Evolutionary conservation across 2,329 filamentous ascomycete species (phyloP).

Genomic region (Tolypocladium endophyticum): DNA sequence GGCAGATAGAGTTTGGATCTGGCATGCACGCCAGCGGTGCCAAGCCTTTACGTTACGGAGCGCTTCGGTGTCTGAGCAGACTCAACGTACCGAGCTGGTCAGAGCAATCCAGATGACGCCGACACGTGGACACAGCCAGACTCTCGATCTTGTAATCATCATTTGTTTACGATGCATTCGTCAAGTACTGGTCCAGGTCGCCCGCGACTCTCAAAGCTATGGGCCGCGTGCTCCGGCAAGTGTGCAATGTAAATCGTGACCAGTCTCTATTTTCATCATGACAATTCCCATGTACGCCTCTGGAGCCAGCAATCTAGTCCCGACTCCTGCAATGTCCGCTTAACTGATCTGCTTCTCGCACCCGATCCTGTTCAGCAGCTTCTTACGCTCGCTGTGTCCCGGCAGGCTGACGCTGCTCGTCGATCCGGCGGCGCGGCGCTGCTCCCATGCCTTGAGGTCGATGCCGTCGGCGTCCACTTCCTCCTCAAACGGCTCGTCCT

Average conservation of each 20-base stretch:
- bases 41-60: background rate
- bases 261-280: background rate
- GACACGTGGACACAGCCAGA: background rate
- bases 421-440: conserved; percentile 33
- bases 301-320: background rate
- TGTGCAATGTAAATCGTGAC: background rate
- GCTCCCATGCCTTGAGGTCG: conserved; percentile 36
- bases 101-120: too few species aligned
- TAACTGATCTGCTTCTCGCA: conserved; percentile 55
- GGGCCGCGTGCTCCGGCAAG: background rate
- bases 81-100: too few species aligned
- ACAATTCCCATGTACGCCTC: background rate
- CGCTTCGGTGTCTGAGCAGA: background rate
- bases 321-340: background rate
- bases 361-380: conserved; percentile 68
- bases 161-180: too few species aligned
- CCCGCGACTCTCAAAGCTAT: background rate
- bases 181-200: background rate
- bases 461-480: background rate
- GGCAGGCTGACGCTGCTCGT: conserved; percentile 53
- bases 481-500: background rate
- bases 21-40: background rate
- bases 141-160: too few species aligned
- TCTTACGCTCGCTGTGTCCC: conserved; percentile 67
- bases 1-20: background rate